Percentiles rank a stretch among this genome's conserved stretches.
phyloP scores from a whole-genome alignment of 495 filamentous ascomycete species.

The Aspergillus diversus region DNA sequence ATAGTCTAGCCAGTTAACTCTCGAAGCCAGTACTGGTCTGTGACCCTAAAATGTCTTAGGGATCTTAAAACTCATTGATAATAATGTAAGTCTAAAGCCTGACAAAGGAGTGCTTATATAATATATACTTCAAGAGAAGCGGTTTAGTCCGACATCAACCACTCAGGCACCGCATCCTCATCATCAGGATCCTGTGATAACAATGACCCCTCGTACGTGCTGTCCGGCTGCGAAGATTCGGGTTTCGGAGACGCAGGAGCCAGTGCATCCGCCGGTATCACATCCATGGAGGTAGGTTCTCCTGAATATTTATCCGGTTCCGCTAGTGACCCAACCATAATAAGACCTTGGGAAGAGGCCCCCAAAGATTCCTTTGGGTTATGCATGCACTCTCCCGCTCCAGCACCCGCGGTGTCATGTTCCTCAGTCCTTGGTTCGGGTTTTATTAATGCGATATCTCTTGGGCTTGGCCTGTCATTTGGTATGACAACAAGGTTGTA shows the following conservation, averaged over 20 bases:
- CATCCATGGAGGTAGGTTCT: conserved; percentile 27
- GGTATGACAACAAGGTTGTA: conserved; percentile 44
- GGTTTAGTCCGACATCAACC: conserved; percentile 51
- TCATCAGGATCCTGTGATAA: conserved; percentile 69
- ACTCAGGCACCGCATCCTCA: conserved; percentile 69
- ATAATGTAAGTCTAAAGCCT: too few relatives aligned
- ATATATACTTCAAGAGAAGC: background rate
- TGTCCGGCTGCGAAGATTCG: conserved; percentile 27
- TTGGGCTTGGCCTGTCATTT: conserved; percentile 4
- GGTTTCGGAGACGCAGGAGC: background rate
- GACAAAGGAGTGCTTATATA: too few relatives aligned
- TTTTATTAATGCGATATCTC: background rate
- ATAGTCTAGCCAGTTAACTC: too few relatives aligned
- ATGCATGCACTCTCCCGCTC: too few relatives aligned
- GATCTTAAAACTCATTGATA: too few relatives aligned
- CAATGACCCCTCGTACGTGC: conserved; percentile 47
- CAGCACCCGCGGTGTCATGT: too few relatives aligned
- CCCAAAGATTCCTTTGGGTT: background rate
- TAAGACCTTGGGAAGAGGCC: conserved; percentile 31
- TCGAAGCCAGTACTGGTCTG: too few relatives aligned
- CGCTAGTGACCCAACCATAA: conserved; percentile 31
- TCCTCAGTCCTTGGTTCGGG: background rate
- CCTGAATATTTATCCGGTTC: conserved; percentile 29
- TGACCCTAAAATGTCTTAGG: too few relatives aligned
- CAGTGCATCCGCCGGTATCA: conserved; percentile 24